Base-by-base conservation (phyloP, 2,329 filamentous ascomycete genomes). In the Venturiaceae sp. region DNA sequence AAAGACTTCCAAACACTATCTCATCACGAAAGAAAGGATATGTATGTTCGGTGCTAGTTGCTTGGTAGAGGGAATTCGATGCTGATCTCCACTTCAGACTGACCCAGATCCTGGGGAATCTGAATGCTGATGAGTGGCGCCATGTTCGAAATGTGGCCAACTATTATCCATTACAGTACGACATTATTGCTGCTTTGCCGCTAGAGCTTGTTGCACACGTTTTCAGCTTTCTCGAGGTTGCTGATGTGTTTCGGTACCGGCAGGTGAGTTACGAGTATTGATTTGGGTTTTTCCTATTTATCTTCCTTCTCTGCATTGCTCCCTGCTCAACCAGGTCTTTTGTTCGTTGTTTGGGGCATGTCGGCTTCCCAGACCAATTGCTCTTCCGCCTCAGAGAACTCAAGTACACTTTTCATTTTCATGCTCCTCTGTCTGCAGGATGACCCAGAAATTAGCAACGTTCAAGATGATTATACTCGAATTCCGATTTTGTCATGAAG, bases 181-280 rank as follows among this genome's bases (percentile, higher is more conserved):
- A 50, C 44, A 30, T 50, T n/a, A 16, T 50, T 50, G 44, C 44
- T 50, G 26, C 44, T n/a, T 8, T 50, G 26, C 44, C 44, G 21
- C 23, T 50, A 6, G 44, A 50, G 26, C 44, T 50, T 30, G 44
- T 50, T 23, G 44, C 44, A n/a, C 44, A 50, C 44, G 13, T 50
- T 11, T 50, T 50, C 23, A 50, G 44, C 44, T 50, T 50, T n/a
- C 21, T 54, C 14, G 52, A 54, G 32, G 52, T 54, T 21, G 52
- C 52, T 32, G 32, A 54, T 54, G 36, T 54, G 8, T 54, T 54
- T 23, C 52, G 16, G 19, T 34, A 54, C 11, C 36, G 52, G 11
- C 36, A 54, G 32, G 36, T 54, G 32, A 34, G 52, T n/a, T 39
- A 39, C n/a, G 36, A n/a, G n/a, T n/a, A n/a, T n/a, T n/a, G n/a